These are phyloP conservation scores for Epichloe bromicola DNA, from an alignment of 2,329 filamentous ascomycete species.

Conservation along the genomic window DNA sequence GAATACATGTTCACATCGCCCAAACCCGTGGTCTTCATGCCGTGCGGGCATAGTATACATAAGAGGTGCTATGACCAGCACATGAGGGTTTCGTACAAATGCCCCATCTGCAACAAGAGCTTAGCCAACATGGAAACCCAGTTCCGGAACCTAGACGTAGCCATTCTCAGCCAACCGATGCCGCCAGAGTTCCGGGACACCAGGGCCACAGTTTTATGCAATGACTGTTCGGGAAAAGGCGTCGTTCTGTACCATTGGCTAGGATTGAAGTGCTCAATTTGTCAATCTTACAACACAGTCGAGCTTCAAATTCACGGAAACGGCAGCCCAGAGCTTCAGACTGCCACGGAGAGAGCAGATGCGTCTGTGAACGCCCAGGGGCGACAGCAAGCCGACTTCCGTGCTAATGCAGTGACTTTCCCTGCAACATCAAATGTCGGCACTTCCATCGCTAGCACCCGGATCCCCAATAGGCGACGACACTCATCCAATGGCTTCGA, in stretches of 20 bases:
- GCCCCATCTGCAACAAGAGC: constrained; percentile 90
- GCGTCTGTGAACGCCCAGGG: constrained; percentile 1
- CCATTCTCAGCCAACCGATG: constrained; percentile 86
- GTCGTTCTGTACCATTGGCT: constrained; percentile 89
- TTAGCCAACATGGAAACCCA: constrained; percentile 96
- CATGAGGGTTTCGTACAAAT: constrained; percentile 85
- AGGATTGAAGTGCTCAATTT: constrained; percentile 74
- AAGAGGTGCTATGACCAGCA: constrained; percentile 78
- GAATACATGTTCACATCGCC: constrained; percentile 94
- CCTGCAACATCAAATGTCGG: not conserved
- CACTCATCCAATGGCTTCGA: constrained; percentile 27
- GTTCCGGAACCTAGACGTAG: constrained; percentile 80
- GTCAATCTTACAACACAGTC: constrained; percentile 56
- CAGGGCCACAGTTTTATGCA: constrained; percentile 76
- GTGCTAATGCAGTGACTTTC: not conserved
- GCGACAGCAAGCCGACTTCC: constrained; percentile 2
- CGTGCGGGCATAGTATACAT: constrained; percentile 92
- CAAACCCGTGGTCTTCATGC: constrained; percentile 81
- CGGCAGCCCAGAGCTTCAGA: constrained; percentile 15
- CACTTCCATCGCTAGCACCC: constrained; percentile 1
- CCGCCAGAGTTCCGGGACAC: constrained; percentile 69
- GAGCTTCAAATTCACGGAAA: constrained; percentile 48
- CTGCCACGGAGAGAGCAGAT: constrained; percentile 13
- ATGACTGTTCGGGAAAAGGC: constrained; percentile 84
- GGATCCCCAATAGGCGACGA: constrained; percentile 19